phyloP scores from a whole-genome alignment of 2,329 filamentous ascomycete species.

The Aspergillus awamori region DNA sequence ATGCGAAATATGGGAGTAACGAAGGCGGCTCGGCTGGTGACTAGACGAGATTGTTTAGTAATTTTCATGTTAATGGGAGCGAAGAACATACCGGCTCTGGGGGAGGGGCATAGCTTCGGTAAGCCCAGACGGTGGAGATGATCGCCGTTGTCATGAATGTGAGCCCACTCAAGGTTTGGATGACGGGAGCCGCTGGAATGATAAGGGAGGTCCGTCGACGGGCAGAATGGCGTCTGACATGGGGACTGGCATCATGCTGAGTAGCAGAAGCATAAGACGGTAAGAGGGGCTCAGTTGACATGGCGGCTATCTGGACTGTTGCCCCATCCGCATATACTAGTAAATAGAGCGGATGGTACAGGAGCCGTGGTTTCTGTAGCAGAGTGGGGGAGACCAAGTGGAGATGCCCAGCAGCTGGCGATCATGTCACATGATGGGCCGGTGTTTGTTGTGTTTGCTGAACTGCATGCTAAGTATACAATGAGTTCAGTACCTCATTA shows the following conservation, averaged over 20 bases:
- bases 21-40: neutral
- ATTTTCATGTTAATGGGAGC: too few species aligned
- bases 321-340: neutral
- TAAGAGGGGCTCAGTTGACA: neutral
- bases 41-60: neutral
- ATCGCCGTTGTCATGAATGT: neutral
- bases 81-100: neutral
- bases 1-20: neutral
- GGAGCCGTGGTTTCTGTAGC: neutral
- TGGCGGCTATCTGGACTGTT: neutral
- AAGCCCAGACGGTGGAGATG: neutral
- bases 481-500: too few species aligned
- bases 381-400: neutral
- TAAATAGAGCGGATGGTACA: neutral
- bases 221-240: neutral
- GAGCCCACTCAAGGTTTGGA: neutral
- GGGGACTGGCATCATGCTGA: neutral
- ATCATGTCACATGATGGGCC: neutral
- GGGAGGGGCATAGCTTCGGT: neutral
- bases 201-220: too few species aligned
- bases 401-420: neutral
- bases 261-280: neutral
- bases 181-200: neutral
- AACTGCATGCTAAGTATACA: too few species aligned
- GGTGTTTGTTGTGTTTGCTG: neutral